Conservation (phyloP, 1,284 basidiomycete species). For the Agroathelia rolfsii region DNA sequence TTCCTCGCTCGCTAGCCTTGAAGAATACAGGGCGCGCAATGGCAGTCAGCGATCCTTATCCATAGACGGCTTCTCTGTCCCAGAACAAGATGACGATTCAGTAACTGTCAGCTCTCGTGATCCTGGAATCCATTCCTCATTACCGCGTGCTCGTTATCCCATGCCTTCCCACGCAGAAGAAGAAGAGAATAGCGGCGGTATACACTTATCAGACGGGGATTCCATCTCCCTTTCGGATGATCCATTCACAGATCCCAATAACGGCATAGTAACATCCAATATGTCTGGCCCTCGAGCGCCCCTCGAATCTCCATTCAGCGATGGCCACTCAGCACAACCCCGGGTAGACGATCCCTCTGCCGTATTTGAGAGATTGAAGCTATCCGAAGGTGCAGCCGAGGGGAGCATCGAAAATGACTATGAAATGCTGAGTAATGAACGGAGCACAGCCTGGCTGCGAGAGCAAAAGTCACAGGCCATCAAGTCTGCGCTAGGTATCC, state of each 20-base stretch:
- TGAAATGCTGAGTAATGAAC: constrained; percentile 40
- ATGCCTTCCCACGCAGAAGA: no score
- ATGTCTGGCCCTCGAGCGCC: no score
- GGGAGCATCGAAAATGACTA: constrained; percentile 33
- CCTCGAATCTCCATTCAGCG: constrained; percentile 23
- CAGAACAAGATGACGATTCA: constrained; percentile 57
- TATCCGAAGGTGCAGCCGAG: constrained; percentile 32
- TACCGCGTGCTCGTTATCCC: no score
- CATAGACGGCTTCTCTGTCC: constrained; percentile 25
- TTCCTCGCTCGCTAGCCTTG: constrained; percentile 65
- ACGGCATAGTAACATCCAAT: no score
- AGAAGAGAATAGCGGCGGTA: no score
- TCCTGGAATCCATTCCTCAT: no score
- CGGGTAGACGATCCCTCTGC: constrained; percentile 32
- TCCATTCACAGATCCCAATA: no score
- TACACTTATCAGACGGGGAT: no score
- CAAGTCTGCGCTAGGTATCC: constrained; percentile 47
- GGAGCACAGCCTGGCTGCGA: constrained; percentile 71
- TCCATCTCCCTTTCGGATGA: no score
- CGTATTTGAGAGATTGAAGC: constrained; percentile 49
- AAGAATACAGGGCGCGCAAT: constrained; percentile 57
- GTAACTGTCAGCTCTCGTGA: constrained; percentile 66
- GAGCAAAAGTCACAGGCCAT: constrained; percentile 67
- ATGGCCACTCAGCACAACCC: constrained; percentile 13
- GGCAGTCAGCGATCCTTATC: constrained; percentile 50